Conservation (phyloP, 2,329 filamentous ascomycete genomes). For the Penicillium freii region DNA sequence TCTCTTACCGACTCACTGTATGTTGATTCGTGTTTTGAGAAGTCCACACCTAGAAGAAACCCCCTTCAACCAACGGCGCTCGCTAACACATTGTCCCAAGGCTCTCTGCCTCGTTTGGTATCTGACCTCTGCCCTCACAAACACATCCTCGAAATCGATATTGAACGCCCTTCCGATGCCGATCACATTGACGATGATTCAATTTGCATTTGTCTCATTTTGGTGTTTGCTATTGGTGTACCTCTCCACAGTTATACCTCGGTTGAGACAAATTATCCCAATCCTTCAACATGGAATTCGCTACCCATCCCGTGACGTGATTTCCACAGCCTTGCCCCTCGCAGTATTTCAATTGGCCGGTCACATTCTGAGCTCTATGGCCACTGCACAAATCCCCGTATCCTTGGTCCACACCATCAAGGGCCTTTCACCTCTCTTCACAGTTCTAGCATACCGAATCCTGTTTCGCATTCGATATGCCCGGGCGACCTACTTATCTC, state of each 20-base stretch:
- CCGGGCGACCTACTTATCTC: constrained; percentile 77
- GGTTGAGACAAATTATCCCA: constrained; percentile 68
- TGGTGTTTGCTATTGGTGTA: constrained; percentile 81
- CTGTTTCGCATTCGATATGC: constrained; percentile 89
- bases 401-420: constrained; percentile 98
- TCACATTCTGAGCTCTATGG: constrained; percentile 89
- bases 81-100: constrained; percentile 62
- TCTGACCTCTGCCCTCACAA: constrained; percentile 89
- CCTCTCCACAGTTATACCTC: constrained; percentile 70
- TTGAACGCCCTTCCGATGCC: constrained; percentile 87
- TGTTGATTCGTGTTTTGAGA: constrained; percentile 26
- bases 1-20: constrained; percentile 88
- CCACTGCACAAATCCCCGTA: constrained; percentile 91
- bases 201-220: constrained; percentile 88
- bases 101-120: constrained; percentile 89
- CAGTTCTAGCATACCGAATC: constrained; percentile 86
- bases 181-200: constrained; percentile 84
- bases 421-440: constrained; percentile 91
- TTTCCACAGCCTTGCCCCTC: constrained; percentile 83
- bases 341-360: constrained; percentile 91
- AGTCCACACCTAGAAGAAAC: background rate
- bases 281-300: constrained; percentile 82
- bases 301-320: constrained; percentile 73
- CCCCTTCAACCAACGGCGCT: constrained; percentile 69
- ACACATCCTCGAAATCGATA: constrained; percentile 97